Evolutionary conservation across 2,329 filamentous ascomycete species (phyloP), one percentile per base, ranked within the genome.

Genomic region (Aureobasidium mangrovei): DNA sequence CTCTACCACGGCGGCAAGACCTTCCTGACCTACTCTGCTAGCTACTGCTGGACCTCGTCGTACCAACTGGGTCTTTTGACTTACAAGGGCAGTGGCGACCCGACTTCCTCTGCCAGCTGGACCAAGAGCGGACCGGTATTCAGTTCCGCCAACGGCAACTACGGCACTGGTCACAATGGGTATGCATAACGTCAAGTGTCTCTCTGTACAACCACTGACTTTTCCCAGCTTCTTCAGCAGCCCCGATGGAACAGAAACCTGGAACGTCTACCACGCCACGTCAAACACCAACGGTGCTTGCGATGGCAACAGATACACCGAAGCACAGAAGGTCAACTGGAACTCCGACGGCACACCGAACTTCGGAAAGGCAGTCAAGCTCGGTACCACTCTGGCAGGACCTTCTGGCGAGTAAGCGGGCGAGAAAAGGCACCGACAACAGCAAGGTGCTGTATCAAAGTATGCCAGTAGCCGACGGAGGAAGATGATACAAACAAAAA

Each of bases 251-350:
- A 73, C 66, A 0, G 71, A 81, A 64, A 76, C 72, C 2, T 82
- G 74, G 74, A 79, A 77, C 49, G 74, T 77, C 0, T 82, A 78
- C 63, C 78, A 82, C 58, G 78, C 78, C 0, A 80, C 77, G 0
- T 66, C 69, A 1, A 75, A 72, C 56, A 66, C 69, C 8, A 66
- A 64, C 0, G 78, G 79, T 0, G 71, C 74, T 1, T 82, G 79
- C 54, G 77, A 80, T 56, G 70, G 74, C 1, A 76, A 70, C 4
- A 65, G 79, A 38, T 81, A 80, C 57, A 77, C 79, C 1, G 77
- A 77, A 67, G 75, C 74, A 0, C 73, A 80, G 62, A 71, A 71
- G 27, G 61, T 82, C 28, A 74, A 73, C 26, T 75, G 72, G 59
- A 76, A 78, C 42, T 65, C 69, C 0, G 72, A 81, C 57, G 77